Evolutionary conservation across 352 stramenopile species (phyloP).

Genomic region (Blastocystis sp.): DNA sequence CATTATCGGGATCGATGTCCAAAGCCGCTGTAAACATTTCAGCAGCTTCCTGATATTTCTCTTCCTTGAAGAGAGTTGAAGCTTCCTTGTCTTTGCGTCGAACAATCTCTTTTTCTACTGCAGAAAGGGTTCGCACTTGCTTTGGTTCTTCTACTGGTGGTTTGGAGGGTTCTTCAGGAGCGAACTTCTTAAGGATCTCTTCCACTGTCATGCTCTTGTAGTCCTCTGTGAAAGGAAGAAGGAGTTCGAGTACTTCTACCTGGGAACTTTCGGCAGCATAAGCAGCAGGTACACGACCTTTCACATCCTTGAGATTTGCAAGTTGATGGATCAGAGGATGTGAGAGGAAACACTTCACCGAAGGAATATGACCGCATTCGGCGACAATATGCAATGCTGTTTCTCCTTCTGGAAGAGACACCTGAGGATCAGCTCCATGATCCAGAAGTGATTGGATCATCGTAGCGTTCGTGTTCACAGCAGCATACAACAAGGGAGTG

Average conservation of each 20-base stretch:
- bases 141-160: not conserved
- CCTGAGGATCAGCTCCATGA: constrained; percentile 11
- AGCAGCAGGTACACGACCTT: not conserved
- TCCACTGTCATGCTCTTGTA: not conserved
- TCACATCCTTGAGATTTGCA: not conserved
- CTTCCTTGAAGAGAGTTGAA: constrained; percentile 8
- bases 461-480: constrained; percentile 21
- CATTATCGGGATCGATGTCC: constrained; percentile 40
- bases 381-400: constrained; percentile 6
- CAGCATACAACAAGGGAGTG: constrained; percentile 50
- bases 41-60: constrained; percentile 26
- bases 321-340: not conserved
- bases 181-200: constrained; percentile 5
- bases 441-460: not conserved
- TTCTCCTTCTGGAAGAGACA: not conserved
- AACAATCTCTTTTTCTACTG: not conserved
- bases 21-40: constrained; percentile 23
- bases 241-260: not conserved
- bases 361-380: constrained; percentile 21
- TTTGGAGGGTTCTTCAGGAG: not conserved
- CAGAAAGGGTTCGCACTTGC: not conserved
- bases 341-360: not conserved
- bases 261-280: constrained; percentile 6
- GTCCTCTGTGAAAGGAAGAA: constrained; percentile 15
- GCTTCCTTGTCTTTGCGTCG: constrained; percentile 36